phyloP scores from a whole-genome alignment of 306 rosid genomes.

The Ormosia emarginata region DNA sequence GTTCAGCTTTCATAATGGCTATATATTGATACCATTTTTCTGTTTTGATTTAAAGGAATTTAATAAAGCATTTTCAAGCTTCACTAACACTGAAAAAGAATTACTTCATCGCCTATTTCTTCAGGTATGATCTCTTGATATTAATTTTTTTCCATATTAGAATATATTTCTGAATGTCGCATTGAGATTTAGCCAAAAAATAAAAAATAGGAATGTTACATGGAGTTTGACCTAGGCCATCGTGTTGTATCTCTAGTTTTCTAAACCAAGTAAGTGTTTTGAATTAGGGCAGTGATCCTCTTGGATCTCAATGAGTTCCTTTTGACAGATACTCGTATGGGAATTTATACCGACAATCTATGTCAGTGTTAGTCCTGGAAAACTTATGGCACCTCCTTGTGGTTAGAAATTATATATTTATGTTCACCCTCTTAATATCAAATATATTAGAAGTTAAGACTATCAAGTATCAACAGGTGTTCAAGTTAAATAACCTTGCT shows the following conservation, averaged over 20 bases:
- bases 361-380: conserved; percentile 3
- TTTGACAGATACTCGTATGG: neutral
- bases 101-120: conserved; percentile 62
- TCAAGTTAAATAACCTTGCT: neutral
- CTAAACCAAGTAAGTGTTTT: neutral
- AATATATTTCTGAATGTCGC: conserved; percentile 13
- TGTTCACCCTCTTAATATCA: neutral
- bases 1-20: conserved; percentile 6
- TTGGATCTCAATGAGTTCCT: neutral
- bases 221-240: neutral
- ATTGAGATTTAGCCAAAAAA: neutral
- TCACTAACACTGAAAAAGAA: conserved; percentile 51
- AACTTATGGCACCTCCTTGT: neutral
- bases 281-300: neutral
- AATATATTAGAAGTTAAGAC: neutral
- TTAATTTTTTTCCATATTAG: neutral
- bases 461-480: neutral
- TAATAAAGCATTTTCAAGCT: conserved; percentile 52
- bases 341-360: neutral
- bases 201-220: neutral
- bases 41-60: conserved; percentile 44
- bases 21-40: conserved; percentile 7
- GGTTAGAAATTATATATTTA: neutral
- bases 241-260: neutral
- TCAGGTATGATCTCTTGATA: conserved; percentile 48